These are phyloP conservation scores for Acephala macrosclerotiorum DNA, from an alignment of 2,329 filamentous ascomycete genomes.

Conservation along the genomic window DNA sequence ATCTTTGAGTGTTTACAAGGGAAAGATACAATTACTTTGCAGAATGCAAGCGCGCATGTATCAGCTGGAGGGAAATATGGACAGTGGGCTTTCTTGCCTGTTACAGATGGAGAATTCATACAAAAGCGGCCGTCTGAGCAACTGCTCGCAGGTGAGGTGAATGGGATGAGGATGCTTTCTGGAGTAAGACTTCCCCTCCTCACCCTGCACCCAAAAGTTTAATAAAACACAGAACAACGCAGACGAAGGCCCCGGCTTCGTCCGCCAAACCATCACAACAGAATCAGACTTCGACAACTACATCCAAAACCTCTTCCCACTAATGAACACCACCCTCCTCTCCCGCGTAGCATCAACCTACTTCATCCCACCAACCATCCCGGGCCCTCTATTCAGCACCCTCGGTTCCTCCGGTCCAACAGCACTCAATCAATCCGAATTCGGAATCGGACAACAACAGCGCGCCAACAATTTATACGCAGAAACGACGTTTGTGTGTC, in stretches of 20 bases:
- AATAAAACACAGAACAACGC: conserved; percentile 51
- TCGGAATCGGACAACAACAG: conserved; percentile 2
- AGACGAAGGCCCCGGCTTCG: conserved; percentile 57
- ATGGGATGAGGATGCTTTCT: conserved; percentile 39
- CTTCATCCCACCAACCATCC: conserved; percentile 31
- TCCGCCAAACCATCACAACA: conserved; percentile 52
- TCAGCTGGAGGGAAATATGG: conserved; percentile 36
- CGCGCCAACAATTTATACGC: not conserved
- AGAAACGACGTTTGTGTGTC: conserved; percentile 52
- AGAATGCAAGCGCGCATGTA: conserved; percentile 38
- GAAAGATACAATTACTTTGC: conserved; percentile 41
- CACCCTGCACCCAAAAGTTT: conserved; percentile 41
- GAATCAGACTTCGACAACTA: conserved; percentile 49
- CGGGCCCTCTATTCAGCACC: conserved; percentile 10
- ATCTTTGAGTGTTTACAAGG: conserved; percentile 42
- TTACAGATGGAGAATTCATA: conserved; percentile 35
- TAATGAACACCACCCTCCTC: conserved; percentile 50
- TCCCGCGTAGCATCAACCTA: conserved; percentile 35
- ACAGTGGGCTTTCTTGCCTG: conserved; percentile 39
- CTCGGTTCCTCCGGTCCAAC: conserved; percentile 1
- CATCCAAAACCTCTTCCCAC: conserved; percentile 49
- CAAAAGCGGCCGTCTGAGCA: conserved; percentile 42
- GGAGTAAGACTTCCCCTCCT: conserved; percentile 33
- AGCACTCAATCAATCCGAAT: conserved; percentile 6
- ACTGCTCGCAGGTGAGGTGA: conserved; percentile 42